These are phyloP conservation scores for Neurospora discreta DNA, from an alignment of 495 filamentous ascomycete species.

Conservation along the genomic window DNA sequence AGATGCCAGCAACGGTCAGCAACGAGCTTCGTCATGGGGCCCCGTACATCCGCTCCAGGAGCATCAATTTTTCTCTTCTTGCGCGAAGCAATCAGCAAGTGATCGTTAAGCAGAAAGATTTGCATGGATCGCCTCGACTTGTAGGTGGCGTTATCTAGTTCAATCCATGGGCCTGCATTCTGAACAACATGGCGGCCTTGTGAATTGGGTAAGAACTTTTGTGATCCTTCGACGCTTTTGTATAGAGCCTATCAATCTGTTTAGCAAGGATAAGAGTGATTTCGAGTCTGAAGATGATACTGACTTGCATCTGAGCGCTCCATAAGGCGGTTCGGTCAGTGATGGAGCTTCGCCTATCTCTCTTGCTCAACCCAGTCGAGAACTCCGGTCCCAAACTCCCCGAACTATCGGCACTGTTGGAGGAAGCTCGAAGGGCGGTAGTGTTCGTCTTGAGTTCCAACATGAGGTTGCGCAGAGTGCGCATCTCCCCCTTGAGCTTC, in stretches of 20 bases:
- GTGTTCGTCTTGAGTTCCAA: slow-evolving; percentile 70
- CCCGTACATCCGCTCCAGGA: slow-evolving; percentile 44
- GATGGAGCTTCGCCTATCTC: slow-evolving; percentile 67
- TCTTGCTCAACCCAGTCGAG: slow-evolving; percentile 44
- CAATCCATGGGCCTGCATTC: slow-evolving; percentile 84
- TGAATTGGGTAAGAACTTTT: slow-evolving; percentile 88
- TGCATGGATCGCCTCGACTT: slow-evolving; percentile 76
- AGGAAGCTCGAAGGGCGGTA: slow-evolving; percentile 61
- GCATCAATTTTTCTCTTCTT: slow-evolving; percentile 80
- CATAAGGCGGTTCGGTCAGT: slow-evolving; percentile 93
- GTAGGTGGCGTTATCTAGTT: slow-evolving; percentile 95
- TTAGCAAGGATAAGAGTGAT: background rate
- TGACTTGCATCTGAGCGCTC: slow-evolving; percentile 68
- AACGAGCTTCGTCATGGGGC: slow-evolving; percentile 66
- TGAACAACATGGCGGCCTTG: slow-evolving; percentile 84
- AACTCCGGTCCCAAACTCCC: slow-evolving; percentile 25
- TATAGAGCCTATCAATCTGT: slow-evolving; percentile 47
- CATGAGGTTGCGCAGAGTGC: slow-evolving; percentile 75
- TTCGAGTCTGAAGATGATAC: background rate
- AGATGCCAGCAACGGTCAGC: slow-evolving; percentile 93
- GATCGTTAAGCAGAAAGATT: slow-evolving; percentile 88
- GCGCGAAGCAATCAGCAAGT: slow-evolving; percentile 77
- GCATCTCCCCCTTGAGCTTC: slow-evolving; percentile 94
- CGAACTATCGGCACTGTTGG: slow-evolving; percentile 24
- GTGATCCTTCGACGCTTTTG: slow-evolving; percentile 91